These are phyloP conservation scores for Mycena sp. DNA, from an alignment of 1,284 basidiomycete genomes.

Conservation along the genomic window DNA sequence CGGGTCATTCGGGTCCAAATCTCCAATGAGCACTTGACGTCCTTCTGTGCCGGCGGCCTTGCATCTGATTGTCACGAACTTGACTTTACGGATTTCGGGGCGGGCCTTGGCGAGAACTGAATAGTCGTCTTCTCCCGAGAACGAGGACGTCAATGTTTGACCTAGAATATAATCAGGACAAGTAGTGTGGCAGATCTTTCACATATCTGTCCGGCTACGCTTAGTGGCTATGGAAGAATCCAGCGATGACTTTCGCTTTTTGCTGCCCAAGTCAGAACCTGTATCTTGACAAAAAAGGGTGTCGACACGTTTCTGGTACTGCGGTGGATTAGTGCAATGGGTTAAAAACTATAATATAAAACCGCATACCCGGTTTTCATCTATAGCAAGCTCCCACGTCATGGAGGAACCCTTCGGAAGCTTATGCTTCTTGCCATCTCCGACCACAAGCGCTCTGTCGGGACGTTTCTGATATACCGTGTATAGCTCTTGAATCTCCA, in stretches of 20 bases:
- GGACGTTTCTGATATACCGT: not conserved
- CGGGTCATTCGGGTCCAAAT: too few relatives aligned
- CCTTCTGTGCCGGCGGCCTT: not conserved
- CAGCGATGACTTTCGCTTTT: too few relatives aligned
- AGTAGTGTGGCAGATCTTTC: too few relatives aligned
- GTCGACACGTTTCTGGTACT: too few relatives aligned
- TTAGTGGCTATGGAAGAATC: not conserved
- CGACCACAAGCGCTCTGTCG: not conserved
- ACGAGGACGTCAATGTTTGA: not conserved
- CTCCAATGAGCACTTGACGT: not conserved
- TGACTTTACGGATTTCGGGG: not conserved
- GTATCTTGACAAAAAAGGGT: too few relatives aligned
- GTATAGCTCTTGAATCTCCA: not conserved
- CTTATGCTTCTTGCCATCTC: not conserved
- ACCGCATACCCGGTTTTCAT: not conserved
- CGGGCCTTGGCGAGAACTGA: not conserved
- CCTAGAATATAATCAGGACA: too few relatives aligned
- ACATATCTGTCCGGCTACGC: not conserved
- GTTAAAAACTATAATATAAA: too few relatives aligned
- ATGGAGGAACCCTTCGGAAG: slow-evolving; percentile 1
- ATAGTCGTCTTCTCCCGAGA: not conserved
- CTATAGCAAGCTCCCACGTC: not conserved
- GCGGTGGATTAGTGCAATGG: too few relatives aligned
- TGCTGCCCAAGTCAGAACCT: too few relatives aligned
- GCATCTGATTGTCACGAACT: not conserved